A percentile compares a stretch with the other conserved stretches of the same genome.
phyloP scores from a whole-genome alignment of 768 basidiomycete genomes.

The Gymnopilus junonius region DNA sequence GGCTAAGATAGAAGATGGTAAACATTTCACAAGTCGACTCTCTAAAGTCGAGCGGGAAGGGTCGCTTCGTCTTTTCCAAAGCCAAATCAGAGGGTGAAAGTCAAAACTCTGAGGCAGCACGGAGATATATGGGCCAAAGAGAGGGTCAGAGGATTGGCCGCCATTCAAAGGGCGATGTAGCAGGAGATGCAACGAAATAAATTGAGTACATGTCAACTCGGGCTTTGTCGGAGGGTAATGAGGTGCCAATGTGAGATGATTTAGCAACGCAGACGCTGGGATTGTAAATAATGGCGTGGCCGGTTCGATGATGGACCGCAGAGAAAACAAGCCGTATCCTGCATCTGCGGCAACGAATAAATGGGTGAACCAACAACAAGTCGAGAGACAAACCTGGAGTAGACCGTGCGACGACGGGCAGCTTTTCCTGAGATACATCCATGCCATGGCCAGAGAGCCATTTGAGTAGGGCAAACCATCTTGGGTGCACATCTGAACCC shows the following conservation, averaged over 20 bases:
- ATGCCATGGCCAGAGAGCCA: constrained; percentile 60
- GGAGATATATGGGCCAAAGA: constrained; percentile 79
- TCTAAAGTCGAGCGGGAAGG: constrained; percentile 13
- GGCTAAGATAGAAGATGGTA: constrained; percentile 53
- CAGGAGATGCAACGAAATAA: constrained; percentile 81
- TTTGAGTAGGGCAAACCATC: constrained; percentile 51
- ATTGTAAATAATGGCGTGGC: constrained; percentile 67
- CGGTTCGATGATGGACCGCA: constrained; percentile 42
- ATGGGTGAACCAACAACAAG: constrained; percentile 2
- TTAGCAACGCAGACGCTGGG: constrained; percentile 74
- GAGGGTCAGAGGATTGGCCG: constrained; percentile 52
- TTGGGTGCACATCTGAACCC: constrained; percentile 28
- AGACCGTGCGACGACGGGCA: constrained; percentile 56
- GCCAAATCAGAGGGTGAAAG: constrained; percentile 85
- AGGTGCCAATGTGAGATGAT: constrained; percentile 65
- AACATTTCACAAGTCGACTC: constrained; percentile 37
- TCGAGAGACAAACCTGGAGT: constrained; percentile 47
- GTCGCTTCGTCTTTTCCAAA: constrained; percentile 34
- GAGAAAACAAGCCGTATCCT: constrained; percentile 74
- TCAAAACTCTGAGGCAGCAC: constrained; percentile 75
- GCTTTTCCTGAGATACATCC: constrained; percentile 36
- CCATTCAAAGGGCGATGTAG: constrained; percentile 57
- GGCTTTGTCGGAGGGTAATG: constrained; percentile 52
- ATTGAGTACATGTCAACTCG: constrained; percentile 65
- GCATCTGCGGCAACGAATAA: constrained; percentile 44